Conservation (phyloP, 179 eudicot genomes). For the Corrigiola litoralis region DNA sequence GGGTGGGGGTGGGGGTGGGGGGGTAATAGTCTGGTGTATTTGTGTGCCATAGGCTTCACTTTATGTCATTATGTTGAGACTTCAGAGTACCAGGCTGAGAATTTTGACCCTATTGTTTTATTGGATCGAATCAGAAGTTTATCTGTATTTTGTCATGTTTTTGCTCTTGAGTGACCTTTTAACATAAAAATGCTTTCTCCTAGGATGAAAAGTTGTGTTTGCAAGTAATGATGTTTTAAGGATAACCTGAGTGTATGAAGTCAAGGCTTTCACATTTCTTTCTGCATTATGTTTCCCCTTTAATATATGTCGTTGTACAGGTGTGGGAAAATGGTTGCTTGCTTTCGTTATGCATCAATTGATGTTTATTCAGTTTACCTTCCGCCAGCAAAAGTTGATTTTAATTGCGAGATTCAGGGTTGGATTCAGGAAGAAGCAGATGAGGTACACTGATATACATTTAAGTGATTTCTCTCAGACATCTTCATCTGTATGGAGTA, state of each 20-base stretch:
- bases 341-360: conserved; percentile 98
- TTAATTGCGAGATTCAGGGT: conserved; percentile 63
- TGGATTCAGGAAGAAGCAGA: conserved; percentile 84
- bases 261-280: not conserved
- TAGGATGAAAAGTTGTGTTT: too few species aligned
- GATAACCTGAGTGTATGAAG: not conserved
- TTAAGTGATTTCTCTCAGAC: not conserved
- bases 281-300: not conserved
- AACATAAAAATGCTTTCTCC: too few species aligned
- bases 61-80: too few species aligned
- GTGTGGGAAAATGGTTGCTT: conserved; percentile 98
- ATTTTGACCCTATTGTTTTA: too few species aligned
- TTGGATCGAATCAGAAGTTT: too few species aligned
- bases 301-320: conserved; percentile 38
- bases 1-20: too few species aligned
- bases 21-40: too few species aligned
- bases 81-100: too few species aligned
- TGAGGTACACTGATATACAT: conserved; percentile 48
- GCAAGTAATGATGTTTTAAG: not conserved
- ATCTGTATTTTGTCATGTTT: too few species aligned
- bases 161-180: too few species aligned
- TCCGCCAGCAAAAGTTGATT: conserved; percentile 86
- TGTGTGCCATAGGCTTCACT: too few species aligned
- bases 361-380: conserved; percentile 90
- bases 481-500: not conserved